Base-by-base conservation (phyloP, 2,329 filamentous ascomycete species). In the Fusarium sp. region DNA sequence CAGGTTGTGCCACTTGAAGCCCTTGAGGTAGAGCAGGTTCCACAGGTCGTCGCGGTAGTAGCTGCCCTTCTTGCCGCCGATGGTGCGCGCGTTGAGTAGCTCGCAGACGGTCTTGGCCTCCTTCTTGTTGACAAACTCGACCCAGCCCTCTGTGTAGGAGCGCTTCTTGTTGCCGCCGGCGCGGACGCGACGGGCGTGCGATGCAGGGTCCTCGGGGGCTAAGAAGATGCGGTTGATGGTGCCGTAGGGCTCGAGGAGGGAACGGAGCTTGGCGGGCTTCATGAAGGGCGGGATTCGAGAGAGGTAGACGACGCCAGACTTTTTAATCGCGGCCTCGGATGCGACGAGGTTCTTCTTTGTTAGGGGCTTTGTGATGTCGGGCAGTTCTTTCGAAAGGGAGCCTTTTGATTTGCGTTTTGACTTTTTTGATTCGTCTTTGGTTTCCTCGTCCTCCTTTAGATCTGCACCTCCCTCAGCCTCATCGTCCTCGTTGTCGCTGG, bases 1-100 rank as follows among this genome's bases (percentile, higher is more conserved):
- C 72, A 92, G 82, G 78, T 92, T 87, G 73, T 89, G 86, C 94
- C 94, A 97, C 83, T 96, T 97, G 85, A 97, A 96, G 2, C 93
- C 94, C 73, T 90, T 92, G 72, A 97, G 85, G 80, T 97, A 97
- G 70, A 93, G 88, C 72, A 97, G 85, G 77, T 93, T 95, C 94
- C 94, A 97, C 52, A 97, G 88, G 81, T 97, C 94, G 81, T 97
- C 94, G 77, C 93, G 91, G 84, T 96, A 97, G 81, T 93, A 95
- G 58, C 89, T 90, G 14, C 94, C 89, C 85, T 97, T 97, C 85
- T 95, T 95, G 29, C 94, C 94, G 60, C 94, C 94, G 68, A 97
- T 93, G 14, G 89, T 94, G 72, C 89, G 90, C 48, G 93, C 92
- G 80, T 97, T 97, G 59, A 97, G 86, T 29, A 93, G 87, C 75